Evolutionary conservation across 1,284 basidiomycete species (phyloP).

Genomic region (Irpex rosettiformis): DNA sequence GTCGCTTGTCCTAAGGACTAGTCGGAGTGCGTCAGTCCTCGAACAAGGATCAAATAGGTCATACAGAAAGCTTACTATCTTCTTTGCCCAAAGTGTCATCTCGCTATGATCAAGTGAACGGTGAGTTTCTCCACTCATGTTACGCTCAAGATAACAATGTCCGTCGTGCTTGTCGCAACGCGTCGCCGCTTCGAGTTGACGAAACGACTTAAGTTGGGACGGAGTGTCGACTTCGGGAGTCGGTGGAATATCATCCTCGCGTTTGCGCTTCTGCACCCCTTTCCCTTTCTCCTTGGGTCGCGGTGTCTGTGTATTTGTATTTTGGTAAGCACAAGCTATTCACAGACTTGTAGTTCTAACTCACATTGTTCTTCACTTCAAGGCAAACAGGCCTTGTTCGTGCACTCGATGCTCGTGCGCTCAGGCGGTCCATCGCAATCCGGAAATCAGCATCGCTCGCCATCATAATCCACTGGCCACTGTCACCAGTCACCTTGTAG

Average conservation of each 20-base stretch:
- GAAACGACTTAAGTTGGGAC: neutral
- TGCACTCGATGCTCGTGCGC: neutral
- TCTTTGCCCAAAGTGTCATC: slow-evolving; percentile 12
- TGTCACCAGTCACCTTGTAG: neutral
- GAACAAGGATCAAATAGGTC: neutral
- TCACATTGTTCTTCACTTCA: slow-evolving; percentile 6
- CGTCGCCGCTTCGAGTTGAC: neutral
- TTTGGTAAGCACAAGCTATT: neutral
- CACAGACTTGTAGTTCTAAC: neutral
- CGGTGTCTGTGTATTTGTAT: neutral
- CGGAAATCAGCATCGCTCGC: neutral
- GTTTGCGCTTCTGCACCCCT: neutral
- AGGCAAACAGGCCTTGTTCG: slow-evolving; percentile 4
- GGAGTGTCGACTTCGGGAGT: neutral
- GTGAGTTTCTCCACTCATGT: neutral
- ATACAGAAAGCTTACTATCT: no score
- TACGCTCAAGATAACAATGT: neutral
- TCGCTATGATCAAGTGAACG: slow-evolving; percentile 5
- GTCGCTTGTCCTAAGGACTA: neutral
- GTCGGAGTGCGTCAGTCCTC: neutral
- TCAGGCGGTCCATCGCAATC: slow-evolving; percentile 4
- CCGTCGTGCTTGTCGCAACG: neutral
- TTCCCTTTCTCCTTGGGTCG: neutral
- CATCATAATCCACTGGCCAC: neutral
- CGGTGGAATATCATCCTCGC: neutral